Evolutionary conservation across 176 grass and related monocot genomes (phyloP).

Genomic region (Olyra latifolia): DNA sequence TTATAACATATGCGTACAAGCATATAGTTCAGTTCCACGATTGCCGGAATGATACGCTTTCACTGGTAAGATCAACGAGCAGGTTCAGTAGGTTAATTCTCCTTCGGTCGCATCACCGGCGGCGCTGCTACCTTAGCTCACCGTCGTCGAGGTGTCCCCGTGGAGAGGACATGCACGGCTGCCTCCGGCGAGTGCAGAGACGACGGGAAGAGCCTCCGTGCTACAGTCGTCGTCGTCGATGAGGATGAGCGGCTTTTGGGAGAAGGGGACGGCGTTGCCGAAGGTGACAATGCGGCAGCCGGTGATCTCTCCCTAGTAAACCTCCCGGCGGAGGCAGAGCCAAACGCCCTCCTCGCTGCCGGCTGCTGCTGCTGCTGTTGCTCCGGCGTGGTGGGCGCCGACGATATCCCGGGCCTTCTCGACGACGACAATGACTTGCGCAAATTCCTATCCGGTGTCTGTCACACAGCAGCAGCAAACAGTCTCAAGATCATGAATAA

Average conservation of each 20-base stretch:
- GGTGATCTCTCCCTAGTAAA: constrained; percentile 23
- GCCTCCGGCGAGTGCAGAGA: background rate
- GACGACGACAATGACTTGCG: background rate
- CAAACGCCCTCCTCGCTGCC: constrained; percentile 13
- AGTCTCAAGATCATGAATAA: background rate
- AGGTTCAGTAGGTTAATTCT: background rate
- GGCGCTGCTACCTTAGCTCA: background rate
- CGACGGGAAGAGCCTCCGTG: constrained; percentile 39
- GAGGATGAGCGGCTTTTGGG: constrained; percentile 22
- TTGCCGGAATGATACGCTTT: background rate
- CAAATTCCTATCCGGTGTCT: constrained; percentile 36
- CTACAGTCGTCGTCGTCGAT: background rate
- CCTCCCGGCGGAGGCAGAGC: constrained; percentile 29
- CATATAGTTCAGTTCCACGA: background rate
- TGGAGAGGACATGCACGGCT: background rate
- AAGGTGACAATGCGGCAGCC: background rate
- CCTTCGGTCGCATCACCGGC: background rate
- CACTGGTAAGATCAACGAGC: background rate
- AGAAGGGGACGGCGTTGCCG: background rate
- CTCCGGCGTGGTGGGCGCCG: constrained; percentile 43
- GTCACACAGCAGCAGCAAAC: background rate
- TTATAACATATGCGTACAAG: background rate
- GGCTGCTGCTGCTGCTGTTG: background rate
- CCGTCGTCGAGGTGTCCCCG: constrained; percentile 20
- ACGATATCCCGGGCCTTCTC: background rate